Evolutionary conservation across 768 basidiomycete genomes (phyloP).

Genomic region (Postia placenta): DNA sequence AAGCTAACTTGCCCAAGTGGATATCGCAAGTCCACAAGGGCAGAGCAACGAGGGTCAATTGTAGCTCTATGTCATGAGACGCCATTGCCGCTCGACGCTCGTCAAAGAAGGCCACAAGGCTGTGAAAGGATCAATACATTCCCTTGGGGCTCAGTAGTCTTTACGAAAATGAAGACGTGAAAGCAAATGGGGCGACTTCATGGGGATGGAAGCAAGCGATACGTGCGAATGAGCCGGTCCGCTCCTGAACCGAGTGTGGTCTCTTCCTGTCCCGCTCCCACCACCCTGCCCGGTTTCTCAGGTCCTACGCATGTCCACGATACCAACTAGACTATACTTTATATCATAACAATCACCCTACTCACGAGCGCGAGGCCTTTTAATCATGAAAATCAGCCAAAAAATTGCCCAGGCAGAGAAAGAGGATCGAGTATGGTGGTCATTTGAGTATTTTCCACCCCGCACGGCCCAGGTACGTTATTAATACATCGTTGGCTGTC

Average conservation of each 20-base stretch:
- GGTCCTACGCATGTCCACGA: neutral
- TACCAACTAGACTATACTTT: neutral
- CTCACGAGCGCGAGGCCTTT: slow-evolving; percentile 9
- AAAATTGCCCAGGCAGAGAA: slow-evolving; percentile 84
- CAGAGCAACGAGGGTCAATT: too few species aligned
- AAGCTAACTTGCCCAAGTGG: too few species aligned
- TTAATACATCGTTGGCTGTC: slow-evolving; percentile 4
- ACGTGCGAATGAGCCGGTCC: slow-evolving; percentile 1
- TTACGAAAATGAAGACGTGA: too few species aligned
- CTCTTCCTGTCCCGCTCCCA: slow-evolving; percentile 5
- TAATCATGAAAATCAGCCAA: slow-evolving; percentile 86
- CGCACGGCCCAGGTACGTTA: slow-evolving; percentile 80
- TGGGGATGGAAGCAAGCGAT: neutral
- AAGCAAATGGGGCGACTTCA: too few species aligned
- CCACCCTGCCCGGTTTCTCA: slow-evolving; percentile 5
- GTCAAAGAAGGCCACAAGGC: too few species aligned
- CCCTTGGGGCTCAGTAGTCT: too few species aligned
- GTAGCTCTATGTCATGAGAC: too few species aligned
- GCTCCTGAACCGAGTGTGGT: neutral
- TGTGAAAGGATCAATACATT: too few species aligned
- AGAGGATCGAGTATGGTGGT: slow-evolving; percentile 93
- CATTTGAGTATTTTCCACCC: slow-evolving; percentile 97
- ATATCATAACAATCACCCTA: slow-evolving; percentile 9
- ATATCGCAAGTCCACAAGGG: too few species aligned
- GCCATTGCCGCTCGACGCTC: too few species aligned